phyloP scores from a whole-genome alignment of 2,329 filamentous ascomycete species.

The Fusarium chuoi region DNA sequence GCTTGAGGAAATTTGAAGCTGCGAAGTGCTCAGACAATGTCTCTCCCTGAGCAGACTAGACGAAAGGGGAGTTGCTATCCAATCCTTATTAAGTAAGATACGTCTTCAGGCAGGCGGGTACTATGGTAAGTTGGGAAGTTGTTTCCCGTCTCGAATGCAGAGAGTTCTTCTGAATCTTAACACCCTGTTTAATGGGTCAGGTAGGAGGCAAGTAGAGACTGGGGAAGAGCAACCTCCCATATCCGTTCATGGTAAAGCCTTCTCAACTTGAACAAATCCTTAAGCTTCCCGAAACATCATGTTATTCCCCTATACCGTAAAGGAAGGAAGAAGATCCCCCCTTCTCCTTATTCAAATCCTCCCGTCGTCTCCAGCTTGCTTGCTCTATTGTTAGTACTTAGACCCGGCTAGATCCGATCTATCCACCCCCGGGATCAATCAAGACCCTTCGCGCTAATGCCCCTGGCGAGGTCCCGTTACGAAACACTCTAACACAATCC shows the following conservation, averaged over 20 bases:
- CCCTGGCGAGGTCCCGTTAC: not conserved
- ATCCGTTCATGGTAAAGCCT: not conserved
- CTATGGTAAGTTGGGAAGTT: not conserved
- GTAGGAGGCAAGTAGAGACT: not conserved
- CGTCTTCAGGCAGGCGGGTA: not conserved
- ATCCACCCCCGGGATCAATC: slow-evolving; percentile 5
- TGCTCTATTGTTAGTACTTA: not conserved
- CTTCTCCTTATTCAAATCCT: not conserved
- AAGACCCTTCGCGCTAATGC: slow-evolving; percentile 4
- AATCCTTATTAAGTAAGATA: not conserved
- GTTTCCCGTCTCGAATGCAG: not conserved
- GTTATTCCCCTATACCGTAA: not conserved
- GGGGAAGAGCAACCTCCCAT: not conserved
- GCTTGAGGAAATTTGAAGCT: not conserved
- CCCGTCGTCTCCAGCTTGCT: not conserved
- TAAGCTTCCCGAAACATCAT: not conserved
- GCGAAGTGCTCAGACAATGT: not conserved
- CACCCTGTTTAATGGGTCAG: not conserved
- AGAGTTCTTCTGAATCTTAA: not conserved
- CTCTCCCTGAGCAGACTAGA: not conserved
- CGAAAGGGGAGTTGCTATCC: not conserved
- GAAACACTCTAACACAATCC: not conserved
- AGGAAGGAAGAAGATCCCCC: not conserved
- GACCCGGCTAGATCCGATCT: not conserved
- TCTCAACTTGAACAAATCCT: not conserved